These are phyloP conservation scores for Platanthera zijinensis DNA, from an alignment of 106 monocot species.

Conservation along the genomic window DNA sequence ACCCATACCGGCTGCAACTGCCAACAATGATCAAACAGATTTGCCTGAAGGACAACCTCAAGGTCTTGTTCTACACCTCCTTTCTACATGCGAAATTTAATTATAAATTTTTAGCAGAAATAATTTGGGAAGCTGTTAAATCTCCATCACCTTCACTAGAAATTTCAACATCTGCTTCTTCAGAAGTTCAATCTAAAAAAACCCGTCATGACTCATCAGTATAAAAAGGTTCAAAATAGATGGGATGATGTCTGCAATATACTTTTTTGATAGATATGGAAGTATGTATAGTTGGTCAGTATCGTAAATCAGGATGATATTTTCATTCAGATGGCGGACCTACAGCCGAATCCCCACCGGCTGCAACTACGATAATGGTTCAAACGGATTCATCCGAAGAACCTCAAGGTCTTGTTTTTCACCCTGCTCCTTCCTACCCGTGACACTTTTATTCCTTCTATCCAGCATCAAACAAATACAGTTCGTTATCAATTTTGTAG, in stretches of 20 bases:
- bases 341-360: too few species aligned
- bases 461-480: too few species aligned
- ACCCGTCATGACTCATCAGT: neutral
- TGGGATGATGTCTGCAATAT: neutral
- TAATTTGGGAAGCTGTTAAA: neutral
- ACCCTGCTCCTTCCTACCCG: too few species aligned
- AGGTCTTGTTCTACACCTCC: neutral
- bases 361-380: too few species aligned
- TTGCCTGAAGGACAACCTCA: neutral
- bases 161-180: neutral
- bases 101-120: neutral
- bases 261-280: neutral
- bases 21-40: neutral
- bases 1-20: neutral
- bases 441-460: too few species aligned
- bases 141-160: neutral
- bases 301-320: too few species aligned
- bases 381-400: too few species aligned
- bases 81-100: neutral
- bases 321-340: too few species aligned
- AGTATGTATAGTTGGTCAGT: too few species aligned
- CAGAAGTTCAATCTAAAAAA: neutral
- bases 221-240: neutral
- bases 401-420: too few species aligned
- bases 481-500: too few species aligned